Evolutionary conservation across 192 early-diverging fungal species (phyloP).

Genomic region (Coemansia sp.): DNA sequence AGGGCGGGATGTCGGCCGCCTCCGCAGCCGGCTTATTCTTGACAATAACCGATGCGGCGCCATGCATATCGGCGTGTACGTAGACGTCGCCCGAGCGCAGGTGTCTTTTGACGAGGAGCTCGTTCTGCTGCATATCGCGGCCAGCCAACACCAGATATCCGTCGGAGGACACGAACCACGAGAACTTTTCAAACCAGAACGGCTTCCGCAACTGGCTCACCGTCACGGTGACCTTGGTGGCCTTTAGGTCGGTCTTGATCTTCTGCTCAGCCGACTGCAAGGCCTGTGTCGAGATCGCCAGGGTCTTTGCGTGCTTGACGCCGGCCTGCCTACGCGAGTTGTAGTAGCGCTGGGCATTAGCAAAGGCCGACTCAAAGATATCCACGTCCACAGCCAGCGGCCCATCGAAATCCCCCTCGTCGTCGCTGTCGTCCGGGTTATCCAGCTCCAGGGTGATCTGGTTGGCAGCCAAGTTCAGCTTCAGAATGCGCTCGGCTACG

Average conservation of each 20-base stretch:
- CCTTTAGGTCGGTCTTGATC: slow-evolving; percentile 76
- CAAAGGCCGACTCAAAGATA: slow-evolving; percentile 82
- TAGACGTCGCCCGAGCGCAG: slow-evolving; percentile 73
- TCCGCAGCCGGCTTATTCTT: slow-evolving; percentile 62
- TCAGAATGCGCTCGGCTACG: slow-evolving; percentile 73
- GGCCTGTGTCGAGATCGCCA: slow-evolving; percentile 80
- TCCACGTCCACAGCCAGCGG: slow-evolving; percentile 74
- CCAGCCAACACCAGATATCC: slow-evolving; percentile 93
- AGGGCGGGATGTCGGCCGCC: slow-evolving; percentile 68
- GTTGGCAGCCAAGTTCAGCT: slow-evolving; percentile 76
- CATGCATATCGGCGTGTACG: slow-evolving; percentile 92
- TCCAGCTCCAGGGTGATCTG: slow-evolving; percentile 69
- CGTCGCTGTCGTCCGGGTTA: slow-evolving; percentile 54
- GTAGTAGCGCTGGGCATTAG: slow-evolving; percentile 89
- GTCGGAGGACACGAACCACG: slow-evolving; percentile 93
- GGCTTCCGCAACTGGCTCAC: slow-evolving; percentile 88
- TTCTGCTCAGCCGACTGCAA: slow-evolving; percentile 89
- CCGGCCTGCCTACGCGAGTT: slow-evolving; percentile 78
- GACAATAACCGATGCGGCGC: slow-evolving; percentile 85
- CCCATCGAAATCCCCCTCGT: slow-evolving; percentile 32
- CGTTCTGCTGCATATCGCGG: slow-evolving; percentile 90
- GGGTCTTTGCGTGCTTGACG: slow-evolving; percentile 87
- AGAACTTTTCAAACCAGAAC: slow-evolving; percentile 98
- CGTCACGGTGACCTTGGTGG: slow-evolving; percentile 68
- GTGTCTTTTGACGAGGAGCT: slow-evolving; percentile 78